Conservation (phyloP, 2,329 filamentous ascomycete genomes). For the Sordariomycetes sp. region DNA sequence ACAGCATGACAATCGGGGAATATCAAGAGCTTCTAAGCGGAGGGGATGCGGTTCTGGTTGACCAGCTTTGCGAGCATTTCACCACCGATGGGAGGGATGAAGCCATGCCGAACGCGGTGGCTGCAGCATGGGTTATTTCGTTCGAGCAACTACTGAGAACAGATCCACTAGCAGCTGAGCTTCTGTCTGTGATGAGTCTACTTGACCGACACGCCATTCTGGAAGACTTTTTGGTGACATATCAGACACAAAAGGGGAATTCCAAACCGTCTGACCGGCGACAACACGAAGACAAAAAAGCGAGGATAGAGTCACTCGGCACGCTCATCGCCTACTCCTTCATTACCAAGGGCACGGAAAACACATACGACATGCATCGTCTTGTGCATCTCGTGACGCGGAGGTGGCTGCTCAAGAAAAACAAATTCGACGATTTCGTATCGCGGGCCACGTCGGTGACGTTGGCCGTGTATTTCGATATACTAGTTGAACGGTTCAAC, state of each 20-base stretch:
- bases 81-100: neutral
- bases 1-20: conserved; percentile 9
- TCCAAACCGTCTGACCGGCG: no score
- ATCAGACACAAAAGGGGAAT: no score
- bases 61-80: conserved; percentile 1
- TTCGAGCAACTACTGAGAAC: conserved; percentile 6
- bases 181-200: conserved; percentile 21
- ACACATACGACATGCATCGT: conserved; percentile 18
- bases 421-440: conserved; percentile 5
- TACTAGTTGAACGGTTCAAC: conserved; percentile 7
- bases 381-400: conserved; percentile 22
- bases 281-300: no score
- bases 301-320: conserved; percentile 10
- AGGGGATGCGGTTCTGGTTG: conserved; percentile 8
- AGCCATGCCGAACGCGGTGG: neutral
- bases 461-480: conserved; percentile 10
- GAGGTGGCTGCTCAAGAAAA: conserved; percentile 14
- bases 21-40: conserved; percentile 17
- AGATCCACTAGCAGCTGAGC: conserved; percentile 11
- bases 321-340: conserved; percentile 20
- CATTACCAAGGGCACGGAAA: conserved; percentile 8
- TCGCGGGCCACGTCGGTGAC: conserved; percentile 12
- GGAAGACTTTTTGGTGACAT: conserved; percentile 12
- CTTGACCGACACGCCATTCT: conserved; percentile 21
- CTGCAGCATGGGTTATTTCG: conserved; percentile 2